Percentiles rank a stretch among this genome's conserved stretches.
These are phyloP conservation scores for Fusarium xyrophilum DNA, from an alignment of 2,329 filamentous ascomycete genomes.

Conservation along the genomic window DNA sequence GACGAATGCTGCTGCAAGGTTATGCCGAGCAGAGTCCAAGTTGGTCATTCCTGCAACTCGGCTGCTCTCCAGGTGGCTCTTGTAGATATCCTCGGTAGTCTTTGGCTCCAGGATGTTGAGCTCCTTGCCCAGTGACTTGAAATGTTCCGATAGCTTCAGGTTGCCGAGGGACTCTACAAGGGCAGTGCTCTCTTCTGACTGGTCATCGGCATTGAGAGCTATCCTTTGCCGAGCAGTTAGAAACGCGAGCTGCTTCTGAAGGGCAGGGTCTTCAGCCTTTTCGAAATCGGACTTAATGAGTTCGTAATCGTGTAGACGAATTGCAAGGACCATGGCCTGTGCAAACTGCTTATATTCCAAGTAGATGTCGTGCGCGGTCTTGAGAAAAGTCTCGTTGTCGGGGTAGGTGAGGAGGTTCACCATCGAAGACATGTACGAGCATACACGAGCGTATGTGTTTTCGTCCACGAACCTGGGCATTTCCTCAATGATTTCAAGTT, in stretches of 20 bases:
- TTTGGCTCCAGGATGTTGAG: constrained; percentile 97
- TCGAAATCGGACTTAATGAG: constrained; percentile 85
- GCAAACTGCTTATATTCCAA: constrained; percentile 90
- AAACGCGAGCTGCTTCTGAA: constrained; percentile 95
- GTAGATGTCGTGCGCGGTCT: constrained; percentile 92
- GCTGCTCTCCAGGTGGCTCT: constrained; percentile 96
- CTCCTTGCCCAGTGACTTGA: constrained; percentile 92
- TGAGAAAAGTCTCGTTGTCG: constrained; percentile 94
- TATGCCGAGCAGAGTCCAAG: constrained; percentile 93
- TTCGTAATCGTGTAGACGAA: constrained; percentile 85
- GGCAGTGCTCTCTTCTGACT: constrained; percentile 73
- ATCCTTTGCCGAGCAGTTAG: constrained; percentile 91
- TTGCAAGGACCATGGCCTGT: constrained; percentile 92
- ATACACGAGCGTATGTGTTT: constrained; percentile 91
- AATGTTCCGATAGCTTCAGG: constrained; percentile 85
- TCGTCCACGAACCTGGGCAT: constrained; percentile 90
- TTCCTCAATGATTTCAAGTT: constrained; percentile 95
- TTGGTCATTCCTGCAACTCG: constrained; percentile 93
- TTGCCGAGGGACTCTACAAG: constrained; percentile 87
- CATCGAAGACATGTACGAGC: constrained; percentile 98
- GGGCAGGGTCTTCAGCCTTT: constrained; percentile 77
- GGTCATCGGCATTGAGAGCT: constrained; percentile 72
- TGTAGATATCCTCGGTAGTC: constrained; percentile 98
- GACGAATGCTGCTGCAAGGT: constrained; percentile 93
- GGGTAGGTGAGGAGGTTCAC: constrained; percentile 97